Percentiles rank a stretch among this genome's conserved stretches.
Conservation (phyloP, 352 stramenopile species). For the Discostella stelligera region DNA sequence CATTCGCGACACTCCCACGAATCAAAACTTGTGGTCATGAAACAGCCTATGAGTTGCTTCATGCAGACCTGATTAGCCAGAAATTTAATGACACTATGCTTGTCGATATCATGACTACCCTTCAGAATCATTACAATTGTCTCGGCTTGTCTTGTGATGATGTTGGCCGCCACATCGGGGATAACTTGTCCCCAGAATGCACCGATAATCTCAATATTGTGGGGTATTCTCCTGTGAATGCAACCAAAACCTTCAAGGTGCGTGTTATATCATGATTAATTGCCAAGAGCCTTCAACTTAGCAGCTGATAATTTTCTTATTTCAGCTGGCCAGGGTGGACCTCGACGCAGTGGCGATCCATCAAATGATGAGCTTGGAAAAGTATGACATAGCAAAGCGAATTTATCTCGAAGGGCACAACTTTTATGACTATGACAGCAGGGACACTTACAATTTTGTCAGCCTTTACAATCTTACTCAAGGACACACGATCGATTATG, state of each 20-base stretch:
- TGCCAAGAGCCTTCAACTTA: conserved; percentile 3
- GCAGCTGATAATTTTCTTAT: not conserved
- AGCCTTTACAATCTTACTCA: conserved; percentile 61
- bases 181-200: conserved; percentile 34
- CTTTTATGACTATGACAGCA: conserved; percentile 64
- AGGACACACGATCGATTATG: conserved; percentile 34
- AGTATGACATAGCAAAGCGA: conserved; percentile 57
- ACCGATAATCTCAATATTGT: conserved; percentile 46
- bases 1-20: conserved; percentile 67
- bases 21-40: conserved; percentile 64
- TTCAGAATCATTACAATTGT: conserved; percentile 70
- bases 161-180: conserved; percentile 44
- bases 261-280: conserved; percentile 30
- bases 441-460: conserved; percentile 36
- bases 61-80: conserved; percentile 47
- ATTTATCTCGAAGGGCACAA: conserved; percentile 66
- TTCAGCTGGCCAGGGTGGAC: conserved; percentile 63
- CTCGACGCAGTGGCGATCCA: conserved; percentile 74
- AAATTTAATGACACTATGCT: conserved; percentile 36
- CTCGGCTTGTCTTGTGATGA: conserved; percentile 70
- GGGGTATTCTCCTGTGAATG: conserved; percentile 47
- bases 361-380: conserved; percentile 68
- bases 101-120: conserved; percentile 33
- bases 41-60: conserved; percentile 42
- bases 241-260: conserved; percentile 59